These are phyloP conservation scores for Arthrobotrys pseudoclavata DNA, from an alignment of 2,329 filamentous ascomycete genomes.

Conservation along the genomic window DNA sequence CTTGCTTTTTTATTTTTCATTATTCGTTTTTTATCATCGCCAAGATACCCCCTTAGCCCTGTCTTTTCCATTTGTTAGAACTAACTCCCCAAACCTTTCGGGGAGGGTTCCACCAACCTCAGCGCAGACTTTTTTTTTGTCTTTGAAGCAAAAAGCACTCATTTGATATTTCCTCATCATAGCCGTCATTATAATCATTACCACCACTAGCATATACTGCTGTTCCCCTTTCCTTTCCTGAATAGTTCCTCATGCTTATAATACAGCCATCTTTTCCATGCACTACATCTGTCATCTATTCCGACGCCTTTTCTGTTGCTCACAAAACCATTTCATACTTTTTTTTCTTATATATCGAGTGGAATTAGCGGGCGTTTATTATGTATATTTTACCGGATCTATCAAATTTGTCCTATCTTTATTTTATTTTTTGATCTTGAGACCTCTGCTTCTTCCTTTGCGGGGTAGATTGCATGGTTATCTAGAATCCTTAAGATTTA, in stretches of 20 bases:
- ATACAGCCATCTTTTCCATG: too few relatives aligned
- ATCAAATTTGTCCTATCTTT: neutral
- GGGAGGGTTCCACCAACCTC: neutral
- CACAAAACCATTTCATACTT: neutral
- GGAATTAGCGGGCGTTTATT: constrained; percentile 36
- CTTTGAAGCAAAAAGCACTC: constrained; percentile 17
- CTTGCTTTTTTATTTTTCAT: constrained; percentile 11
- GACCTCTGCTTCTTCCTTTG: neutral
- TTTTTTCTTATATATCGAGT: constrained; percentile 32
- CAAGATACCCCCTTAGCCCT: constrained; percentile 52
- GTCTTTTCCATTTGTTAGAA: constrained; percentile 19
- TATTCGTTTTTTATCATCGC: constrained; percentile 40
- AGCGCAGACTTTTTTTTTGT: neutral
- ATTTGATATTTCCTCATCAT: constrained; percentile 10
- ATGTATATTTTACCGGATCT: neutral
- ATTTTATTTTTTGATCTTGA: too few relatives aligned
- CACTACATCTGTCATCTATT: neutral
- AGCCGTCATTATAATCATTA: neutral
- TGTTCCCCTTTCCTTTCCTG: neutral
- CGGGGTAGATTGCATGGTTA: too few relatives aligned
- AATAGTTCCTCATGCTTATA: neutral
- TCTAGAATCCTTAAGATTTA: too few relatives aligned
- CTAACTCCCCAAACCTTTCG: neutral
- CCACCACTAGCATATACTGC: constrained; percentile 19
- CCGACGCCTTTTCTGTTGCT: constrained; percentile 4